Evolutionary conservation across 2,329 filamentous ascomycete species (phyloP).

Genomic region (Bipolaris gigantea): DNA sequence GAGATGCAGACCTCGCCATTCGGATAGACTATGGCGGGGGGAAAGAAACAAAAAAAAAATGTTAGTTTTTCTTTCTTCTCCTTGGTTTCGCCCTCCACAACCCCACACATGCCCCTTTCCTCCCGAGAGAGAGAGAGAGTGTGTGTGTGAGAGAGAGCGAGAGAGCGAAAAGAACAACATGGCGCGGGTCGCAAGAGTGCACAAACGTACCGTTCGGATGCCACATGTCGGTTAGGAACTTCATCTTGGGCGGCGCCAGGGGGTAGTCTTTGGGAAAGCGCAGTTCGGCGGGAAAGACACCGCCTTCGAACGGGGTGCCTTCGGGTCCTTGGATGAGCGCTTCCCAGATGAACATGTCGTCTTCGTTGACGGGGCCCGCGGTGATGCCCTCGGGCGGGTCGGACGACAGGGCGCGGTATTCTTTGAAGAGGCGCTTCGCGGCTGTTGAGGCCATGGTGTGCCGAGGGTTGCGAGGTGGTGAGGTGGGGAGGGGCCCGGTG

Average conservation of each 20-base stretch:
- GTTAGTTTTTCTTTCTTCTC: too few species aligned
- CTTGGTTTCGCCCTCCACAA: too few species aligned
- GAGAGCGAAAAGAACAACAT: too few species aligned
- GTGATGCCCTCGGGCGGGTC: constrained; percentile 98
- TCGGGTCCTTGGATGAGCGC: constrained; percentile 94
- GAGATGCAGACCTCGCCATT: constrained; percentile 92
- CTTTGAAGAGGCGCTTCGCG: constrained; percentile 82
- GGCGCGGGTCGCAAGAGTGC: too few species aligned
- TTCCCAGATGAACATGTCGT: constrained; percentile 96
- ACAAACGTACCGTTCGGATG: constrained; percentile 74
- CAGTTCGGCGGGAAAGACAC: constrained; percentile 85
- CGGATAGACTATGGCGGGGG: constrained; percentile 80
- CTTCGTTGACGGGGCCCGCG: constrained; percentile 88
- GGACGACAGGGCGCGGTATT: constrained; percentile 91
- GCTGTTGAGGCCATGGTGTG: constrained; percentile 56
- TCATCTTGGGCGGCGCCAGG: constrained; percentile 82
- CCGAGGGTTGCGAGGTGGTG: too few species aligned
- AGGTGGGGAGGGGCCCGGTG: too few species aligned
- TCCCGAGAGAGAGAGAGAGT: too few species aligned
- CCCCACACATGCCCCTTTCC: too few species aligned
- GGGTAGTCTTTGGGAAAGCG: constrained; percentile 86
- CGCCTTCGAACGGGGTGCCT: constrained; percentile 93
- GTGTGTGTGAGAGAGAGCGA: too few species aligned
- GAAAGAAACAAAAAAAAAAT: too few species aligned
- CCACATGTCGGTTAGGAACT: constrained; percentile 83